Evolutionary conservation across 352 stramenopile species (phyloP).

Genomic region (Pythium vanterpoolii): DNA sequence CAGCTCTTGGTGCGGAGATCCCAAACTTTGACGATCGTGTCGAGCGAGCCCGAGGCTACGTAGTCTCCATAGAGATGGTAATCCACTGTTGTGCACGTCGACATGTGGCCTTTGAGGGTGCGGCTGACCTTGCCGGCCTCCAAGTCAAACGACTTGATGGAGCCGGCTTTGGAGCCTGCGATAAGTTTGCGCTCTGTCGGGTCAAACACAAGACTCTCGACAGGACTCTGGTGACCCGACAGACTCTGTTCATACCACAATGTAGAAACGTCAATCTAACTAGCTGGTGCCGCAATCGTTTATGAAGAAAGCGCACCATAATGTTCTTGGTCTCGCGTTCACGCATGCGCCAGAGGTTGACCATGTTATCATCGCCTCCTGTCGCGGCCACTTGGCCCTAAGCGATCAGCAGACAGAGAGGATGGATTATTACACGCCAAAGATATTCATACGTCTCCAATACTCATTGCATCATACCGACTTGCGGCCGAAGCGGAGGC

Average conservation of each 20-base stretch:
- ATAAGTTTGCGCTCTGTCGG: conserved; percentile 72
- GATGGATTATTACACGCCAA: too few species aligned
- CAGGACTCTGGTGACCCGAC: conserved; percentile 63
- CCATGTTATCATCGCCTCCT: conserved; percentile 72
- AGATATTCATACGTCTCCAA: background rate
- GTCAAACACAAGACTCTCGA: conserved; percentile 83
- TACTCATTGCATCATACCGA: conserved; percentile 49
- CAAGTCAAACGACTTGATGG: conserved; percentile 84
- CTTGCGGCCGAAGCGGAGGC: conserved; percentile 75
- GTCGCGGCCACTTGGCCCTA: conserved; percentile 79
- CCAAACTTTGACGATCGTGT: conserved; percentile 88
- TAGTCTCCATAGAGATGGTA: conserved; percentile 88
- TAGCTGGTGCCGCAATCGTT: background rate
- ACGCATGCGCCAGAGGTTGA: conserved; percentile 85
- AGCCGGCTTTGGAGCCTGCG: conserved; percentile 72
- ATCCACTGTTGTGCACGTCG: conserved; percentile 72
- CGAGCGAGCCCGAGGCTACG: conserved; percentile 72
- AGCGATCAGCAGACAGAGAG: background rate
- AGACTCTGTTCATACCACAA: conserved; percentile 44
- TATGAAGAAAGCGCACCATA: conserved; percentile 47
- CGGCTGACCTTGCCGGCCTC: conserved; percentile 74
- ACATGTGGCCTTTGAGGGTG: conserved; percentile 84
- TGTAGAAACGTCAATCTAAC: background rate
- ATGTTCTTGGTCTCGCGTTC: conserved; percentile 89
- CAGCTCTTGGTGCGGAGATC: conserved; percentile 82